Evolutionary conservation across 1,284 basidiomycete genomes (phyloP), one percentile per base, ranked within the genome.

Genomic region (Papiliotrema flavescens): DNA sequence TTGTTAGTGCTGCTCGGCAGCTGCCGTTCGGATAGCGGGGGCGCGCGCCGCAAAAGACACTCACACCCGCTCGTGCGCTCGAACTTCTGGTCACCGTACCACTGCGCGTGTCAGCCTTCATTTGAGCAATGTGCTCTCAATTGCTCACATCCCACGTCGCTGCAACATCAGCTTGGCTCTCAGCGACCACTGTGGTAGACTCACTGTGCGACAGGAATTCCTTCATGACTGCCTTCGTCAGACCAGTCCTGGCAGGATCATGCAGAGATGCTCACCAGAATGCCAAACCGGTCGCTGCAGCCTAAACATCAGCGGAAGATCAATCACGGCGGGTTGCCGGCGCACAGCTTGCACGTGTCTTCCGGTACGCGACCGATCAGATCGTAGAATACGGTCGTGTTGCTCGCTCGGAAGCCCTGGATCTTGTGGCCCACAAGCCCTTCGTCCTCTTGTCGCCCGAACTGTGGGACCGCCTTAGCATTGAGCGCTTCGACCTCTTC

Each of bases 61-160:
- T 49, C 43, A 59, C 57, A 62, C 13, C 57, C 54, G 11, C 47
- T 51, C 44, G 59, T 59, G 13, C 60, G 57, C 26, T 23, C 45
- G 11, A 57, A 49, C 53, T 62, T 62, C 41, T 62, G 49, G 24
- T 59, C 55, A 14, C 60, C 60, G 17, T 47, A 46, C 60, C 60
- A 62, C 60, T 62, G 24, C 11, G 2, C 14, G 17, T 28, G 43
- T 54, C 32, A 53, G 55, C 17, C 17, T n/a, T n/a, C 14, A 20
- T 2, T 46, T 17, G 11, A 47, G n/a, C n/a, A n/a, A 32, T 32
- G 28, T 11, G 28, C 28, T 32, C 28, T 5, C 22, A 19, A 15
- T n/a, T n/a, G n/a, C 60, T 41, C 40, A 62, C 60, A 20, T 62
- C 60, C 60, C 60, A 62, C 14, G 45, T 51, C 32, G 59, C 60